Percentiles rank a stretch among this genome's conserved stretches.
These are phyloP conservation scores for Litsea cubeba DNA, from an alignment of 164 flowering plant genomes.

Conservation along the genomic window DNA sequence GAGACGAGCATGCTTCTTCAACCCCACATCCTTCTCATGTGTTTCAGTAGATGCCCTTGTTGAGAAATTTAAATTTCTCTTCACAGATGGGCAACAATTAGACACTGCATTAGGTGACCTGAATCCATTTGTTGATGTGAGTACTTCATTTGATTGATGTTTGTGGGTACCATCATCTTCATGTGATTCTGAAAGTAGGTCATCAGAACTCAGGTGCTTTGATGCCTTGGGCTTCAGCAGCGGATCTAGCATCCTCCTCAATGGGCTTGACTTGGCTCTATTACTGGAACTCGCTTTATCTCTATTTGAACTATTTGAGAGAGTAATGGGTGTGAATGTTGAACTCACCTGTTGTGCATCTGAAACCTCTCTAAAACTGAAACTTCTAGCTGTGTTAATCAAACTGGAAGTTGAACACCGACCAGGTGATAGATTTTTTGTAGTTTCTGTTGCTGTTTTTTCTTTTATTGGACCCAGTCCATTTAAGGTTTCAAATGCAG, in stretches of 20 bases:
- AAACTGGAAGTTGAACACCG: slow-evolving; percentile 41
- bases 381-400: slow-evolving; percentile 52
- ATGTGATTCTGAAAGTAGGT: neutral
- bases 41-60: slow-evolving; percentile 9
- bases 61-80: slow-evolving; percentile 24
- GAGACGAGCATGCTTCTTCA: slow-evolving; percentile 46
- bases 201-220: slow-evolving; percentile 17
- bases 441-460: slow-evolving; percentile 14
- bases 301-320: slow-evolving; percentile 20
- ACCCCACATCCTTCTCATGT: slow-evolving; percentile 18
- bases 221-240: slow-evolving; percentile 42
- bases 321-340: slow-evolving; percentile 20
- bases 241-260: slow-evolving; percentile 79
- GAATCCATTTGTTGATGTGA: slow-evolving; percentile 4
- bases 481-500: slow-evolving; percentile 14
- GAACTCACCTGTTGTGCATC: slow-evolving; percentile 45
- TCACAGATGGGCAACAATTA: slow-evolving; percentile 15
- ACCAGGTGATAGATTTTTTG: slow-evolving; percentile 44
- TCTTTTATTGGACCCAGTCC: slow-evolving; percentile 17
- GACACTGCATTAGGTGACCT: slow-evolving; percentile 9
- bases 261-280: slow-evolving; percentile 65
- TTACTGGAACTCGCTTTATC: slow-evolving; percentile 26
- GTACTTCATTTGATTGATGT: slow-evolving; percentile 5
- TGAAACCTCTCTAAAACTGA: slow-evolving; percentile 59
- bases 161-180: neutral